Conservation (phyloP, 148 eudicot species). For the Selenicereus undatus region DNA sequence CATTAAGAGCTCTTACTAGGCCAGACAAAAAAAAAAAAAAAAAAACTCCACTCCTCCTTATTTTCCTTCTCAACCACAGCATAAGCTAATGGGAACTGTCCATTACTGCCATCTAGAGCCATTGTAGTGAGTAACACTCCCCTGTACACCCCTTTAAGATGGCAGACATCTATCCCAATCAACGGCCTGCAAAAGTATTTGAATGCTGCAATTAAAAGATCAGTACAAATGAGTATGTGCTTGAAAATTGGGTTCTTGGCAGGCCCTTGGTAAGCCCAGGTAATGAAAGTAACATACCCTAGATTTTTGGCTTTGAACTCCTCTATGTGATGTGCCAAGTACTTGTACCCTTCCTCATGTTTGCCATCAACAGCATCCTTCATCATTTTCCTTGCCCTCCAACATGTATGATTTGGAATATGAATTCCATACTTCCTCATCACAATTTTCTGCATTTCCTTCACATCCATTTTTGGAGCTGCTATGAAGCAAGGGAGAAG, state of each 20-base stretch:
- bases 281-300: too few relatives aligned
- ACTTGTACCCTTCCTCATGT: not conserved
- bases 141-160: not conserved
- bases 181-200: not conserved
- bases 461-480: not conserved
- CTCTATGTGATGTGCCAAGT: not conserved
- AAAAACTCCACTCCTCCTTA: not conserved
- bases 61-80: not conserved
- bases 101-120: not conserved
- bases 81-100: not conserved
- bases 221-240: too few relatives aligned
- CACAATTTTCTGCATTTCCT: not conserved
- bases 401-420: not conserved
- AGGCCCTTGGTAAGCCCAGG: too few relatives aligned
- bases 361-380: not conserved
- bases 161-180: not conserved
- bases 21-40: not conserved
- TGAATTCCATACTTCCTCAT: not conserved
- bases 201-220: not conserved
- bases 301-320: too few relatives aligned
- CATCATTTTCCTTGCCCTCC: not conserved
- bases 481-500: not conserved
- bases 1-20: not conserved
- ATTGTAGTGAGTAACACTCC: not conserved
- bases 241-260: too few relatives aligned